Evolutionary conservation across 192 early-diverging fungal species (phyloP), one percentile per base, ranked within the genome.

Genomic region (Backusella liffmaniae): DNA sequence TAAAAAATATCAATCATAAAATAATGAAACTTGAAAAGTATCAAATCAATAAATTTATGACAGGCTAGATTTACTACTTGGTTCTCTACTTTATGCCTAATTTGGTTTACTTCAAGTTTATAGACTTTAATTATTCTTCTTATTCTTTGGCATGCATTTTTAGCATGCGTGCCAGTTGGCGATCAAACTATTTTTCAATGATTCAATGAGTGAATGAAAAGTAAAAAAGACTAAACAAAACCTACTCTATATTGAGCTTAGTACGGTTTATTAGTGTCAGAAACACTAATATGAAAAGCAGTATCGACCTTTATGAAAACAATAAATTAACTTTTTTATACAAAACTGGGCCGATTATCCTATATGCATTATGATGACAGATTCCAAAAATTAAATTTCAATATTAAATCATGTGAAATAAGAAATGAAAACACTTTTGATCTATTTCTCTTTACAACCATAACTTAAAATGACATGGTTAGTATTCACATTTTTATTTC

Each of bases 91-190:
- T 4, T 62, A 62, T 29, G 56, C 56, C 56, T 62, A 62, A 62
- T 29, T 29, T 62, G 26, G 56, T 62, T 29, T 62, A 12, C 56
- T 62, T 10, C 26, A 29, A 30, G 9, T 62, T 62, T 13, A 62
- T 23, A 62, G 26, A 10, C 21, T 62, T 62, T 26, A 29, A 62
- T 62, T 56, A 23, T 56, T n/a, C 8, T 23, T 41, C 16, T 70
- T 37, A 26, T 42, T 42, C 65, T 59, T 67, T 67, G 73, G 73
- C 15, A 74, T 74, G 73, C 65, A 39, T 66, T 49, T 71, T 18
- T 26, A 65, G 66, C 66, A 74, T 74, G 73, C 73, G 65, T 65
- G 73, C 73, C 73, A 74, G 73, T 74, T 66, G 73, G 41, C 16
- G 73, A 74, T 74, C 65, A 29, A 74, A 42, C 65, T 32, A 29